Conservation (phyloP, 306 rosid genomes). For the Rubus idaeus region DNA sequence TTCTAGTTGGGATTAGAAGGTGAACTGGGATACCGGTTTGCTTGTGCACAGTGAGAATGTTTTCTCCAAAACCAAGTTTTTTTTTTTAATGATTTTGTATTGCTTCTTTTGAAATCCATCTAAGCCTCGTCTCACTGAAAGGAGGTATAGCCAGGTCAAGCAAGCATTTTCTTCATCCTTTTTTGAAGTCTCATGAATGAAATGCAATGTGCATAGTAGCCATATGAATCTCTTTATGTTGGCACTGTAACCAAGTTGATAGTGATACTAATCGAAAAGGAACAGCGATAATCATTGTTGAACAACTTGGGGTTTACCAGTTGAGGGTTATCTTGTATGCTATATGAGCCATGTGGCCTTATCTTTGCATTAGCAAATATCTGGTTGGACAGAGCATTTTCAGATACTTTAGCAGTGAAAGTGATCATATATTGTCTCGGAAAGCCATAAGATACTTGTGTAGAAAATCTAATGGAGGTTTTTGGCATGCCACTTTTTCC, state of each 20-base stretch:
- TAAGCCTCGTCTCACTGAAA: neutral
- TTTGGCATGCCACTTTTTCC: neutral
- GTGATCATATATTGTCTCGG: neutral
- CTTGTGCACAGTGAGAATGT: too few relatives aligned
- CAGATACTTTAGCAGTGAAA: neutral
- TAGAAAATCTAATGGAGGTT: neutral
- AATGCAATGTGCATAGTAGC: neutral
- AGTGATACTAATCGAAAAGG: neutral
- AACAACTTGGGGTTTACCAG: neutral
- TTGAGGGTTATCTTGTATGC: neutral
- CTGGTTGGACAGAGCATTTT: neutral
- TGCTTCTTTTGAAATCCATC: too few relatives aligned
- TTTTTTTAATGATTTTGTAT: too few relatives aligned
- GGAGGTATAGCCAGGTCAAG: neutral
- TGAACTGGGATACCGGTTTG: too few relatives aligned
- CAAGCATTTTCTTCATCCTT: neutral
- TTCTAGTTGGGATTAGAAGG: too few relatives aligned
- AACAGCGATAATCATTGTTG: neutral
- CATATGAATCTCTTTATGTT: neutral
- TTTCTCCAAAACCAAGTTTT: too few relatives aligned
- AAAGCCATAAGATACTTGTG: neutral
- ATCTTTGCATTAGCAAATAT: neutral
- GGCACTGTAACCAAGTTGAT: neutral
- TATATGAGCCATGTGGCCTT: neutral
- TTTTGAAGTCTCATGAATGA: neutral